Conservation (phyloP, 1,139 yeast species). For the Nematodospora anomalae region DNA sequence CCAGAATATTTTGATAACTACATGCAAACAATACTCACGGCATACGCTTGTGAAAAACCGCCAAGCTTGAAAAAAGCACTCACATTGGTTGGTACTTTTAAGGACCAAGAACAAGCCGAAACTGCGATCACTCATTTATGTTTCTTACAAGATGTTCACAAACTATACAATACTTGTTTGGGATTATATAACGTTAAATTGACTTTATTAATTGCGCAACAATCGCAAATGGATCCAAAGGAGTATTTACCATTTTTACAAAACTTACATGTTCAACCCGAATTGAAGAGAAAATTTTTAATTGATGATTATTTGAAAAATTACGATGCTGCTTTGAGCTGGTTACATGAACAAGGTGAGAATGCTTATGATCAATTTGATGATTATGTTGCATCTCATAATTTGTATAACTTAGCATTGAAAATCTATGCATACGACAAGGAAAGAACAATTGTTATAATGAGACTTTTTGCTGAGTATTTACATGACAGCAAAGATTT, state of each 20-base stretch:
- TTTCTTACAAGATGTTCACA: slow-evolving; percentile 86
- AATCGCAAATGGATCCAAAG: slow-evolving; percentile 96
- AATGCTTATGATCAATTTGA: slow-evolving; percentile 59
- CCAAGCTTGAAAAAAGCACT: slow-evolving; percentile 81
- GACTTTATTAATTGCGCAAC: slow-evolving; percentile 85
- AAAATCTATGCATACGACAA: slow-evolving; percentile 58
- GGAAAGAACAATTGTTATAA: slow-evolving; percentile 54
- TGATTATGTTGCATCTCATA: slow-evolving; percentile 70
- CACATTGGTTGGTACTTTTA: slow-evolving; percentile 52
- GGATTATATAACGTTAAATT: slow-evolving; percentile 81
- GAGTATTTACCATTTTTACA: slow-evolving; percentile 94
- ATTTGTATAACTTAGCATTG: slow-evolving; percentile 71
- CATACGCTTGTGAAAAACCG: slow-evolving; percentile 89
- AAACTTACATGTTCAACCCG: slow-evolving; percentile 65
- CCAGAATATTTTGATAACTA: slow-evolving; percentile 58
- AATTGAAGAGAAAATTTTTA: slow-evolving; percentile 65
- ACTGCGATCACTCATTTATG: slow-evolving; percentile 77
- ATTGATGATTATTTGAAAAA: slow-evolving; percentile 80
- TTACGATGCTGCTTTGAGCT: slow-evolving; percentile 64
- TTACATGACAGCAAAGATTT: slow-evolving; percentile 57
- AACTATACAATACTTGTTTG: slow-evolving; percentile 74
- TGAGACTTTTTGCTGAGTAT: slow-evolving; percentile 61
- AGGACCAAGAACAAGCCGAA: slow-evolving; percentile 52
- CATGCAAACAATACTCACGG: slow-evolving; percentile 80
- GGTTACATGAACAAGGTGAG: slow-evolving; percentile 55